Evolutionary conservation across 805 yeast species (phyloP), one percentile per base, ranked within the genome.

Genomic region (Ogataea philodendri): DNA sequence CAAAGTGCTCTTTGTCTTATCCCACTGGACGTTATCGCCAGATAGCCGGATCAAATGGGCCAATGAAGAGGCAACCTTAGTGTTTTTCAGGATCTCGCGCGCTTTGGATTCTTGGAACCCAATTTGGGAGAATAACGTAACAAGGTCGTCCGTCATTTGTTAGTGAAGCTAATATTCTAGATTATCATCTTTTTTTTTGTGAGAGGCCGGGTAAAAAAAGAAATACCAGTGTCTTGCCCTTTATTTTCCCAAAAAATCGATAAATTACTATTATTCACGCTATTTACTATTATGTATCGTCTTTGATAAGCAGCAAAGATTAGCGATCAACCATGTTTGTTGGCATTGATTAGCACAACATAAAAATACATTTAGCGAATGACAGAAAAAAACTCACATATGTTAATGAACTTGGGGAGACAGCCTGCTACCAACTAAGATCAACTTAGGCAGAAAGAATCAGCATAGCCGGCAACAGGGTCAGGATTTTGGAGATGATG

Each of bases 11-110:
- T 70, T 71, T 41, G 78, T 63, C 49, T 80, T 84, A 43, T 79
- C 83, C 47, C 76, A 58, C 20, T 65, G 54, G 32, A 57, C 42
- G 22, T 52, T 52, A 1, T 52, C 40, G 2, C 50, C 55, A 15
- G 72, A 65, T 35, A 75, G 76, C 15, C 56, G 51, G 37, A 84
- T 67, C 41, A 88, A 72, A 22, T 74, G 74, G 19, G 68, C 70
- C 34, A 93, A 70, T 1, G 95, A 76, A 25, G 67, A 66, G 11
- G 90, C 74, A 25, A 89, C 94, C 60, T 89, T 89, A 57, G 80
- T 79, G 66, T 93, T 90, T 60, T 87, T 90, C 38, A 78, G 60
- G 39, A 88, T 81, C 55, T 93, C 97, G 32, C 78, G 75, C 41
- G 84, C 70, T 59, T 85, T 86, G 49, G 77, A 69, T 11, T 82